phyloP scores from a whole-genome alignment of 2,329 filamentous ascomycete species.

The Aspergillus thermomutatus region DNA sequence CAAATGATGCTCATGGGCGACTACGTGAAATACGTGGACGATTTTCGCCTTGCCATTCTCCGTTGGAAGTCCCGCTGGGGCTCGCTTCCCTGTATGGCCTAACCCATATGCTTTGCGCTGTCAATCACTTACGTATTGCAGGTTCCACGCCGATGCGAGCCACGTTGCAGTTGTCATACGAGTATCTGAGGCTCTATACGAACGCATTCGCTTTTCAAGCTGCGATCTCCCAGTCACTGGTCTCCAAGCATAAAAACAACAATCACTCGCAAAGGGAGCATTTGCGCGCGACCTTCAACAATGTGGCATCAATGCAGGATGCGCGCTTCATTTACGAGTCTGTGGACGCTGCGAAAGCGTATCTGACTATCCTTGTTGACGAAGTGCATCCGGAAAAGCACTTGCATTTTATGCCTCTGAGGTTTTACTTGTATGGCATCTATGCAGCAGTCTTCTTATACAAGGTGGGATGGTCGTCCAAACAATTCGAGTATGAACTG shows the following conservation, averaged over 20 bases:
- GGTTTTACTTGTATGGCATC: constrained; percentile 61
- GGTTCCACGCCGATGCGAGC: constrained; percentile 64
- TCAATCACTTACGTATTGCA: constrained; percentile 24
- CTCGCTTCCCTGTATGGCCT: constrained; percentile 55
- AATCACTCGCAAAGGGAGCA: constrained; percentile 37
- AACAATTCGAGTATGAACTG: not conserved
- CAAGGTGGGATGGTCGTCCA: constrained; percentile 44
- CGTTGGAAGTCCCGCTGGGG: constrained; percentile 71
- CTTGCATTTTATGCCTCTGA: constrained; percentile 61
- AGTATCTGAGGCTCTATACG: constrained; percentile 69
- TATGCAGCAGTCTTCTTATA: constrained; percentile 65
- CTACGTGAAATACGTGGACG: constrained; percentile 73
- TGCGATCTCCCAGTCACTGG: constrained; percentile 54
- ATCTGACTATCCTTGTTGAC: constrained; percentile 58
- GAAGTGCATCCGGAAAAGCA: constrained; percentile 57
- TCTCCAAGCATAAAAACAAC: constrained; percentile 36
- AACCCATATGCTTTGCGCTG: not conserved
- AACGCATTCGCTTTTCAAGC: constrained; percentile 75
- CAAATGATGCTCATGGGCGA: constrained; percentile 68
- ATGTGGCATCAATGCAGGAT: constrained; percentile 59
- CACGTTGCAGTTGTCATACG: constrained; percentile 66
- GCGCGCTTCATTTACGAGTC: constrained; percentile 66
- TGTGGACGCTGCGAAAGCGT: constrained; percentile 61
- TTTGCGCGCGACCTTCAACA: constrained; percentile 46
- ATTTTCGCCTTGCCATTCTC: constrained; percentile 65